Conservation (phyloP, 164 flowering plant species). For the Aristolochia contorta region DNA sequence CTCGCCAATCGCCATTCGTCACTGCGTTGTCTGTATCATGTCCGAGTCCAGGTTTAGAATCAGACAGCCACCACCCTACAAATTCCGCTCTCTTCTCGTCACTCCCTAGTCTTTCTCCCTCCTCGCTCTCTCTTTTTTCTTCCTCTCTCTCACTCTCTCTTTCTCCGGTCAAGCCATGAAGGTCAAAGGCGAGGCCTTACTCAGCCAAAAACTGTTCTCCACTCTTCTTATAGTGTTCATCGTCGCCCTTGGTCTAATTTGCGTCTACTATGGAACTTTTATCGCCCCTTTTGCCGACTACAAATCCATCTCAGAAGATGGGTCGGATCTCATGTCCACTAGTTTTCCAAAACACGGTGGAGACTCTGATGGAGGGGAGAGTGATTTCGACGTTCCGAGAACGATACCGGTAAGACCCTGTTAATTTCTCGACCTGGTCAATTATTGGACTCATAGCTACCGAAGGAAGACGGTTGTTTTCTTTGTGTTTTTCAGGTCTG, state of each 20-base stretch:
- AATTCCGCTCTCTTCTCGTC: no score
- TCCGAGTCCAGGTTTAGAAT: no score
- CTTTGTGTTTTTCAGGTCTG: slow-evolving; percentile 34
- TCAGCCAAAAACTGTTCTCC: slow-evolving; percentile 26
- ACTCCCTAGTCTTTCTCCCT: no score
- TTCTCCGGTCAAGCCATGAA: slow-evolving; percentile 24
- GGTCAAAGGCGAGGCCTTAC: slow-evolving; percentile 24
- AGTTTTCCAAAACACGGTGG: slow-evolving; percentile 4
- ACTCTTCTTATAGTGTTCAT: slow-evolving; percentile 33
- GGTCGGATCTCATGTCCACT: slow-evolving; percentile 32
- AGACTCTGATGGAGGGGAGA: slow-evolving; percentile 14
- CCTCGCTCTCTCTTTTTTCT: background rate
- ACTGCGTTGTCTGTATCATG: no score
- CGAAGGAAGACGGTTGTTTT: background rate
- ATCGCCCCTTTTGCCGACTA: slow-evolving; percentile 40
- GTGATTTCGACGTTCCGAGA: slow-evolving; percentile 33
- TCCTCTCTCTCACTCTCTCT: background rate
- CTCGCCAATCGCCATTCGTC: no score
- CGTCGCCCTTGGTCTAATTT: slow-evolving; percentile 35
- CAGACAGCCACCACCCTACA: no score
- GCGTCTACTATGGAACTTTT: slow-evolving; percentile 44
- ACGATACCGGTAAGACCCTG: slow-evolving; percentile 47
- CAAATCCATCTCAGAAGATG: slow-evolving; percentile 18
- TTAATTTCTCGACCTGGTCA: background rate
- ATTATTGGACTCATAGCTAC: background rate